phyloP scores from a whole-genome alignment of 495 filamentous ascomycete species.

The Penicillium herquei region DNA sequence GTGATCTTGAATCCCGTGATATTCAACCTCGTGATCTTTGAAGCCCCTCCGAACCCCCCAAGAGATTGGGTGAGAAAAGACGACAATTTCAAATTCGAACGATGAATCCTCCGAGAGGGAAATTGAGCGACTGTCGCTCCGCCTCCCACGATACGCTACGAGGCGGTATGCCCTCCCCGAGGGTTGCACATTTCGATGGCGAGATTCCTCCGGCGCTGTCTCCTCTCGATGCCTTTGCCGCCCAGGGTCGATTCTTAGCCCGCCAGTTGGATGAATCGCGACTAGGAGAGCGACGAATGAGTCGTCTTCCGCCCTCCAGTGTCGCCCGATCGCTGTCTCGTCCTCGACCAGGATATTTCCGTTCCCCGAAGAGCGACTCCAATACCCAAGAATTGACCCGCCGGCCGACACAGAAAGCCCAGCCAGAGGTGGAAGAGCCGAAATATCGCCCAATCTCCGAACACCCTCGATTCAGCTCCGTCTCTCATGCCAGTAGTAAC shows the following conservation, averaged over 20 bases:
- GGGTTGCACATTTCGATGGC: constrained; percentile 71
- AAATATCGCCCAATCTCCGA: constrained; percentile 66
- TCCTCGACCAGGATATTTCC: constrained; percentile 70
- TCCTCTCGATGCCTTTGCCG: constrained; percentile 89
- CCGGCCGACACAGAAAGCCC: constrained; percentile 42
- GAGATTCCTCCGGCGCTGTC: constrained; percentile 90
- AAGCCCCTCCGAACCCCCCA: too few species aligned
- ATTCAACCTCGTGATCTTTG: too few species aligned
- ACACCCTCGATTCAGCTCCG: constrained; percentile 68
- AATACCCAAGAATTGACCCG: constrained; percentile 28
- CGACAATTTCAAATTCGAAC: not conserved
- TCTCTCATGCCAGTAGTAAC: constrained; percentile 52
- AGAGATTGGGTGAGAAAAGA: too few species aligned
- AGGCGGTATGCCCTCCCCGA: constrained; percentile 59
- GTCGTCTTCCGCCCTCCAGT: constrained; percentile 77
- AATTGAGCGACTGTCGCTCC: constrained; percentile 61
- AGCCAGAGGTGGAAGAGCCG: constrained; percentile 59
- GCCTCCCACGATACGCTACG: constrained; percentile 58
- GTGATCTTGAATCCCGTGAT: not conserved
- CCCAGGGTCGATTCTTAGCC: constrained; percentile 83
- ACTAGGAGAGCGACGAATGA: constrained; percentile 68
- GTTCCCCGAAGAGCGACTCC: constrained; percentile 49
- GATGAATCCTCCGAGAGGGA: constrained; percentile 44
- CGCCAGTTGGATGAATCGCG: constrained; percentile 77
- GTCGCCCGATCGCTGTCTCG: constrained; percentile 73